A percentile compares a stretch with the other conserved stretches of the same genome.
phyloP scores from a whole-genome alignment of 1,139 yeast genomes.

The Hyphopichia khmerensis region DNA sequence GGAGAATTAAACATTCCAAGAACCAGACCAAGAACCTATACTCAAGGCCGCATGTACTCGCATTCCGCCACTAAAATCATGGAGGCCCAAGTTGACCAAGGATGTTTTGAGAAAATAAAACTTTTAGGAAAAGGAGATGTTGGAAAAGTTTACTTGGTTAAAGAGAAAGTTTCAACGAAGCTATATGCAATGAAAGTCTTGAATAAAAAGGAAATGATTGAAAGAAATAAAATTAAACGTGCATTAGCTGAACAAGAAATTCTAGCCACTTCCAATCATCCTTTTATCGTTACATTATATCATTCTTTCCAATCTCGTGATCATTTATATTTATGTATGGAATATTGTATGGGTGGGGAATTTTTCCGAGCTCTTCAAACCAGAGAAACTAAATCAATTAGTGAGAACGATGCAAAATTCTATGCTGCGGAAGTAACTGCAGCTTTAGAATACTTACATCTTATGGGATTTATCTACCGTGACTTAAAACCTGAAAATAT shows the following conservation, averaged over 20 bases:
- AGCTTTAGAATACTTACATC: constrained; percentile 89
- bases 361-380: constrained; percentile 96
- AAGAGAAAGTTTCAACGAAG: constrained; percentile 72
- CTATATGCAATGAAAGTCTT: constrained; percentile 92
- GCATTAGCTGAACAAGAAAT: constrained; percentile 97
- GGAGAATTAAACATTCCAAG: constrained; percentile 49
- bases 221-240: constrained; percentile 89
- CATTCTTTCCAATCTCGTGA: constrained; percentile 97
- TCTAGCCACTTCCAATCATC: constrained; percentile 92
- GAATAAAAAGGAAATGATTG: constrained; percentile 89
- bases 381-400: constrained; percentile 78
- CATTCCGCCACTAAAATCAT: constrained; percentile 69
- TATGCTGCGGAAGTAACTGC: constrained; percentile 98
- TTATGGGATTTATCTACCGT: constrained; percentile 95
- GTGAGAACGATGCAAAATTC: constrained; percentile 86
- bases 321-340: constrained; percentile 93
- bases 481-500: constrained; percentile 96
- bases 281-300: constrained; percentile 92
- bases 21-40: constrained; percentile 47
- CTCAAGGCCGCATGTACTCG: constrained; percentile 66
- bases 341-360: constrained; percentile 99
- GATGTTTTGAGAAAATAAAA: constrained; percentile 84
- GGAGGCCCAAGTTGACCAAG: constrained; percentile 80
- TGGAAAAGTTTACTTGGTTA: constrained; percentile 90
- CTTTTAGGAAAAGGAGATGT: constrained; percentile 96